These are phyloP conservation scores for Talaromyces sp. DNA, from an alignment of 2,329 filamentous ascomycete genomes.

Conservation along the genomic window DNA sequence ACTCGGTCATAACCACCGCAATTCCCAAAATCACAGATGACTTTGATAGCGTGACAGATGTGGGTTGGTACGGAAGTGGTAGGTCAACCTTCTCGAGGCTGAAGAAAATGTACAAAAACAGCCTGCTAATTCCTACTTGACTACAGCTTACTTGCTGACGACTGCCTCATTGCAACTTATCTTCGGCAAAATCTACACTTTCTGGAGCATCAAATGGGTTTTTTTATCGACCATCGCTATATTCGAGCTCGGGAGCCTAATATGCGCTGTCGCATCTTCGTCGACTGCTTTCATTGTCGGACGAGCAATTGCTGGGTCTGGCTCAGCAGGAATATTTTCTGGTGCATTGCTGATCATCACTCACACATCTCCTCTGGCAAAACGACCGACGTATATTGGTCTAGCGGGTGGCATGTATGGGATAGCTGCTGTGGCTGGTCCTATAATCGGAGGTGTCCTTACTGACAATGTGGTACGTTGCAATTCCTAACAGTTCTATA, in stretches of 20 bases:
- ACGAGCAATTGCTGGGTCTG: background rate
- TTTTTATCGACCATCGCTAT: background rate
- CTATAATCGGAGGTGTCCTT: background rate
- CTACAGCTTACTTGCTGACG: background rate
- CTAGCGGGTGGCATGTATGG: background rate
- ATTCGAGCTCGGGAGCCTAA: background rate
- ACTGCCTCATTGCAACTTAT: background rate
- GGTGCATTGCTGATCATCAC: background rate
- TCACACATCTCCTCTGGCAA: background rate
- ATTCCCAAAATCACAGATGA: background rate
- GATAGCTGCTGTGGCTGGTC: background rate
- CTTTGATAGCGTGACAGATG: background rate
- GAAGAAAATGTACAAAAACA: no score
- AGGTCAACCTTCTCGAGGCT: no score
- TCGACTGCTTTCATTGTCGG: background rate
- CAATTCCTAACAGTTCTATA: conserved; percentile 30
- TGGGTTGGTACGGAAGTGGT: background rate
- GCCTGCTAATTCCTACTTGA: background rate
- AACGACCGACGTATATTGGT: background rate
- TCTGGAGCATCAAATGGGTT: background rate
- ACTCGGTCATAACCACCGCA: background rate
- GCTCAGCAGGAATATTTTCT: background rate
- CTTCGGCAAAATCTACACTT: background rate
- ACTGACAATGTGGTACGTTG: conserved; percentile 28
- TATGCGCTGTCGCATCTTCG: background rate